phyloP scores from a whole-genome alignment of 164 flowering plant genomes.

The Piper betle region DNA sequence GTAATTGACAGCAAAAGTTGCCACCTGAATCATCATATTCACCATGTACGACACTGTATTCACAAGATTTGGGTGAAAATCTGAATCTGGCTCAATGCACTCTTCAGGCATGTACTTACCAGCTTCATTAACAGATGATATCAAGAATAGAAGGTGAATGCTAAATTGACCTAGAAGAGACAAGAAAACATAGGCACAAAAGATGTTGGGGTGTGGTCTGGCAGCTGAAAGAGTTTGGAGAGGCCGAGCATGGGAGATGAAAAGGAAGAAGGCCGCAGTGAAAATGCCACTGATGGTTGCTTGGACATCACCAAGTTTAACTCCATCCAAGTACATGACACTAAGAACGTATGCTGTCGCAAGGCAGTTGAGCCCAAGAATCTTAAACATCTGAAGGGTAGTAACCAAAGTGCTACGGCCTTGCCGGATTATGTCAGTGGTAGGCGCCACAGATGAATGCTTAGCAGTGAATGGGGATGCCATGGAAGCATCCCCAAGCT shows the following conservation, averaged over 20 bases:
- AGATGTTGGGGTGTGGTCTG: slow-evolving; percentile 82
- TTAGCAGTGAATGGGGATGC: slow-evolving; percentile 98
- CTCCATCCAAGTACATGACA: slow-evolving; percentile 91
- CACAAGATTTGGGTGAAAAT: slow-evolving; percentile 84
- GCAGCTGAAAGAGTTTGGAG: slow-evolving; percentile 72
- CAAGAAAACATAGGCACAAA: slow-evolving; percentile 72
- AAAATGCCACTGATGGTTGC: slow-evolving; percentile 94
- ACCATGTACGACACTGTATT: slow-evolving; percentile 99
- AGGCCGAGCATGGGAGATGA: slow-evolving; percentile 91
- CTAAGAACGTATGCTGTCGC: slow-evolving; percentile 96
- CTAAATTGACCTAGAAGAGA: slow-evolving; percentile 93
- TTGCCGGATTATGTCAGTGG: slow-evolving; percentile 88
- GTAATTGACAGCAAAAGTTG: slow-evolving; percentile 95
- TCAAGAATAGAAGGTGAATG: slow-evolving; percentile 59
- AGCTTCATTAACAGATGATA: slow-evolving; percentile 77
- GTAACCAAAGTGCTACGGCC: slow-evolving; percentile 96
- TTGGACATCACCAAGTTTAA: slow-evolving; percentile 91
- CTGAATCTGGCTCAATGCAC: slow-evolving; percentile 90
- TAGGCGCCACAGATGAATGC: slow-evolving; percentile 91
- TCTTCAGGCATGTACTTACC: slow-evolving; percentile 92
- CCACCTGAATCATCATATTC: slow-evolving; percentile 92
- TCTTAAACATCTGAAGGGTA: slow-evolving; percentile 97
- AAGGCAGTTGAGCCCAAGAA: slow-evolving; percentile 93
- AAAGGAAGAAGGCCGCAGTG: slow-evolving; percentile 93
- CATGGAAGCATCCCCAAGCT: slow-evolving; percentile 98